These are phyloP conservation scores for Smittium mucronatum DNA, from an alignment of 371 early-diverging fungal species.

Conservation along the genomic window DNA sequence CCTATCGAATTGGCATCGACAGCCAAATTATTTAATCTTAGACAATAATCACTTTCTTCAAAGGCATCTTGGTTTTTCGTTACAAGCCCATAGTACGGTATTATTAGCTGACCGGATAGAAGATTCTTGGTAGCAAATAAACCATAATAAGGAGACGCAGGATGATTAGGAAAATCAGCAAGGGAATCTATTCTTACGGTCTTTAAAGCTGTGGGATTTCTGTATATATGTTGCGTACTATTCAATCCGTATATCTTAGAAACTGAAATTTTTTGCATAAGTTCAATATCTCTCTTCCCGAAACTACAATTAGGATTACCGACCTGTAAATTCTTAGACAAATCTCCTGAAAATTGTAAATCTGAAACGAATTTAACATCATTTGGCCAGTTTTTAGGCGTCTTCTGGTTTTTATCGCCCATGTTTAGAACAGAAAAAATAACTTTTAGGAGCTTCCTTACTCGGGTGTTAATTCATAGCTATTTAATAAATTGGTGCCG, in stretches of 20 bases:
- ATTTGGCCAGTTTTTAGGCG: conserved; percentile 10
- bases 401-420: not conserved
- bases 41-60: conserved; percentile 11
- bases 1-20: conserved; percentile 3
- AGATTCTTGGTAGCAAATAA: conserved; percentile 11
- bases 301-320: not conserved
- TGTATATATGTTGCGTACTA: not conserved
- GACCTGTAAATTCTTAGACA: not conserved
- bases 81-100: conserved; percentile 12
- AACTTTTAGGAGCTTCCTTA: too few species aligned
- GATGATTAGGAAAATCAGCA: conserved; percentile 3
- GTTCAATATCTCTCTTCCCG: not conserved
- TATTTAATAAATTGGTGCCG: too few species aligned
- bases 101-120: not conserved
- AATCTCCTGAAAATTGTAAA: not conserved
- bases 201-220: not conserved
- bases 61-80: not conserved
- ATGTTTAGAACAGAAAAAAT: too few species aligned
- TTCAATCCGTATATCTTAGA: not conserved
- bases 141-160: conserved; percentile 10
- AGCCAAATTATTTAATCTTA: not conserved
- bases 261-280: conserved; percentile 2
- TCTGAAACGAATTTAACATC: not conserved
- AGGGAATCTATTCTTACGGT: conserved; percentile 2
- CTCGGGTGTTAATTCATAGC: too few species aligned